Evolutionary conservation across 2,329 filamentous ascomycete genomes (phyloP).

Genomic region (Fusarium mangiferae): DNA sequence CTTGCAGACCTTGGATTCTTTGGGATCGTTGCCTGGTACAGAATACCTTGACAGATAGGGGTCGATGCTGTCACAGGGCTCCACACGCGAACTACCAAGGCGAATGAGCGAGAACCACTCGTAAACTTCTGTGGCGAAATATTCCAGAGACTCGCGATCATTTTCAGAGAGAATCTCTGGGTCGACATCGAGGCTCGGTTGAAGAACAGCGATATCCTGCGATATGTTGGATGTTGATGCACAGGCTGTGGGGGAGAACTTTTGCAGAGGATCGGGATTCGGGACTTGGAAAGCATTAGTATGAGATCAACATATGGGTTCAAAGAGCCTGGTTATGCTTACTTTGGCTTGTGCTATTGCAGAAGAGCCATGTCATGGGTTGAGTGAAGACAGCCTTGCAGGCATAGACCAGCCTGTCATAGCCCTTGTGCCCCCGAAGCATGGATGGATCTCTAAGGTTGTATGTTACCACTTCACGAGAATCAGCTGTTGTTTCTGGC

Average conservation of each 20-base stretch:
- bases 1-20: slow-evolving; percentile 55
- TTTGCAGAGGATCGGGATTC: slow-evolving; percentile 60
- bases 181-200: slow-evolving; percentile 43
- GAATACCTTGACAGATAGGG: slow-evolving; percentile 75
- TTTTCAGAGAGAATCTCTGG: slow-evolving; percentile 46
- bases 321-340: slow-evolving; percentile 10
- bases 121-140: slow-evolving; percentile 71
- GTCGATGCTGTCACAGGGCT: slow-evolving; percentile 68
- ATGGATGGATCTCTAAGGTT: slow-evolving; percentile 81
- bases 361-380: slow-evolving; percentile 81
- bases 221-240: slow-evolving; percentile 45
- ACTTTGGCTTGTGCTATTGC: slow-evolving; percentile 61
- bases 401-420: slow-evolving; percentile 80
- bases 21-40: slow-evolving; percentile 57
- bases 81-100: slow-evolving; percentile 72
- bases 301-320: neutral
- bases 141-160: slow-evolving; percentile 65
- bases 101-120: slow-evolving; percentile 80
- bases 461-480: slow-evolving; percentile 73
- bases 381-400: slow-evolving; percentile 79
- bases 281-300: slow-evolving; percentile 54
- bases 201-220: slow-evolving; percentile 30
- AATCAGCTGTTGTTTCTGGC: slow-evolving; percentile 39
- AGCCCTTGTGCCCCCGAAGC: slow-evolving; percentile 84
- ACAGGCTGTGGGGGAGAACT: slow-evolving; percentile 56